Evolutionary conservation across 2,329 filamentous ascomycete genomes (phyloP).

Genomic region (Orbilia ellipsospora): DNA sequence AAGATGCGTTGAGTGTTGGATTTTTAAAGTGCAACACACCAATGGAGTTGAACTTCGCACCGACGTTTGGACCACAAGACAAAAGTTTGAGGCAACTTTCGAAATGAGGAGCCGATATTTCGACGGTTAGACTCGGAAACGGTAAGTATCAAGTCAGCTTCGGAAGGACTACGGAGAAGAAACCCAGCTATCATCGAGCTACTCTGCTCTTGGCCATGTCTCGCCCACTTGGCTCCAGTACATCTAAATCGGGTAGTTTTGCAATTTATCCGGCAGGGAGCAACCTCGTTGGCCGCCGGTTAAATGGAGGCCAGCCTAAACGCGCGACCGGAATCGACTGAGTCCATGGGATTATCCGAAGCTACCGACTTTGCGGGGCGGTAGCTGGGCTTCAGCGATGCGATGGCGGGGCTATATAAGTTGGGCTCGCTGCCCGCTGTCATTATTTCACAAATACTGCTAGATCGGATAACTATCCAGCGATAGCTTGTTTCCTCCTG

Average conservation of each 20-base stretch:
- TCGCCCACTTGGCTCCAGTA: background rate
- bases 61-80: no score
- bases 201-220: background rate
- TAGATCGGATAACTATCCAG: background rate
- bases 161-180: constrained; percentile 39
- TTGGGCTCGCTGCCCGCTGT: background rate
- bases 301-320: constrained; percentile 44
- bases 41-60: background rate
- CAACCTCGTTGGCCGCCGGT: constrained; percentile 21
- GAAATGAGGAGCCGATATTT: background rate
- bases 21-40: background rate
- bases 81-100: background rate
- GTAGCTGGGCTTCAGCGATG: constrained; percentile 28
- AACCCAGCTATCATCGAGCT: constrained; percentile 2
- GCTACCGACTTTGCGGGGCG: constrained; percentile 46
- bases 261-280: constrained; percentile 41
- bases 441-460: no score
- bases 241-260: constrained; percentile 13
- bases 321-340: constrained; percentile 26
- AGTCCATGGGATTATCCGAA: constrained; percentile 44
- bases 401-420: constrained; percentile 33
- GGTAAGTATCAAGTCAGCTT: constrained; percentile 19
- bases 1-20: constrained; percentile 29
- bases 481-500: background rate
- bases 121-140: background rate